These are phyloP conservation scores for Spencermartinsiella europaea DNA, from an alignment of 805 yeast genomes.

Conservation along the genomic window DNA sequence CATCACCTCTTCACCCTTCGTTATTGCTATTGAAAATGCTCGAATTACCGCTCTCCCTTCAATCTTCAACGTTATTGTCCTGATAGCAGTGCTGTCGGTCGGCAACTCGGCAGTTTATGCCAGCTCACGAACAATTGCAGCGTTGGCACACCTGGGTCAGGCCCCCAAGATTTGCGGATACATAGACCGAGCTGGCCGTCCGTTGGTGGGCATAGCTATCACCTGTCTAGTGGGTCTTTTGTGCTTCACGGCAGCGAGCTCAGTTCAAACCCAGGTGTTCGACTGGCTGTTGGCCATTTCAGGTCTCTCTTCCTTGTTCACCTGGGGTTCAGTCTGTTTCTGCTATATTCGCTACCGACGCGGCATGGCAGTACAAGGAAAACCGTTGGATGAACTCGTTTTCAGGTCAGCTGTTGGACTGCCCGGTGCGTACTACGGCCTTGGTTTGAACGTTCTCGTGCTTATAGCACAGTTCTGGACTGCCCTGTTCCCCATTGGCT, in stretches of 20 bases:
- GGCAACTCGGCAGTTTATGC: slow-evolving; percentile 65
- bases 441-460: slow-evolving; percentile 51
- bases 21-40: slow-evolving; percentile 60
- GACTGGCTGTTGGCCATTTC: slow-evolving; percentile 74
- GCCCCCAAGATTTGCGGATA: slow-evolving; percentile 56
- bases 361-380: slow-evolving; percentile 59
- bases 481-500: slow-evolving; percentile 65
- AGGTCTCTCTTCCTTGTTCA: slow-evolving; percentile 70
- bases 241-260: slow-evolving; percentile 55
- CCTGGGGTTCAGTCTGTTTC: slow-evolving; percentile 71
- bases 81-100: slow-evolving; percentile 60
- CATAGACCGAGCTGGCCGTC: slow-evolving; percentile 69
- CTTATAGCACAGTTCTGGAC: slow-evolving; percentile 78
- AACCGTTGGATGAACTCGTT: slow-evolving; percentile 61
- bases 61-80: slow-evolving; percentile 60
- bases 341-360: slow-evolving; percentile 65
- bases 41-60: slow-evolving; percentile 62
- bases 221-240: slow-evolving; percentile 45
- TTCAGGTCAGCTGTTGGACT: slow-evolving; percentile 66
- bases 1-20: slow-evolving; percentile 64
- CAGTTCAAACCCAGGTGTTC: slow-evolving; percentile 53
- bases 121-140: slow-evolving; percentile 59
- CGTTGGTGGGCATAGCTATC: slow-evolving; percentile 53
- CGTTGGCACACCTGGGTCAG: slow-evolving; percentile 55
- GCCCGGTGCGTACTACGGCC: slow-evolving; percentile 61